phyloP scores from a whole-genome alignment of 2,329 filamentous ascomycete genomes.

The Dissoconium aciculare region DNA sequence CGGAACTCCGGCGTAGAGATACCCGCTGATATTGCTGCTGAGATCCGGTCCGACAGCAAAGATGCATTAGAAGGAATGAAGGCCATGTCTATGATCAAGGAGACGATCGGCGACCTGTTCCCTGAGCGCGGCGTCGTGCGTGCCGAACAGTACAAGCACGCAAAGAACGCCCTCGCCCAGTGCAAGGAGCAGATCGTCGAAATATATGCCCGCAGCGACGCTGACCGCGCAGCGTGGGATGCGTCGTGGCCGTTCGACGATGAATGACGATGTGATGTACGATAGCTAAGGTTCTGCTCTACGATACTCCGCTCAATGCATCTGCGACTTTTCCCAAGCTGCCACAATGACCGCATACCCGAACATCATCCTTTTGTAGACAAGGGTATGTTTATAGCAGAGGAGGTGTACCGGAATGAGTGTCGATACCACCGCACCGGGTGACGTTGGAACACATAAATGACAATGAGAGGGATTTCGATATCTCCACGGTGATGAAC shows the following conservation, averaged over 20 bases:
- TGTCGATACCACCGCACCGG: too few relatives aligned
- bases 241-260: conserved; percentile 9
- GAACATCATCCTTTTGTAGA: too few relatives aligned
- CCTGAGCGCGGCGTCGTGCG: conserved; percentile 3
- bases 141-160: conserved; percentile 5
- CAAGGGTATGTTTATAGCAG: too few relatives aligned
- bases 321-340: too few relatives aligned
- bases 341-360: too few relatives aligned
- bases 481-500: too few relatives aligned
- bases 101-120: conserved; percentile 5
- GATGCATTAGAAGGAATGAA: conserved; percentile 2
- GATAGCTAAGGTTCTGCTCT: too few relatives aligned
- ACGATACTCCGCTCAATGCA: too few relatives aligned
- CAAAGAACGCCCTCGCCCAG: conserved; percentile 3
- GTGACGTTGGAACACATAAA: too few relatives aligned
- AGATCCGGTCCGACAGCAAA: conserved; percentile 2
- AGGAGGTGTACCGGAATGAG: too few relatives aligned
- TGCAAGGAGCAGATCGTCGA: conserved; percentile 8
- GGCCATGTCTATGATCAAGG: conserved; percentile 5
- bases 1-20: conserved; percentile 2
- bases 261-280: conserved; percentile 5
- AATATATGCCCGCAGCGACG: conserved; percentile 4
- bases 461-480: too few relatives aligned
- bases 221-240: conserved; percentile 6
- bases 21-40: not conserved